These are phyloP conservation scores for Antrodiella citrinella DNA, from an alignment of 768 basidiomycete genomes.

Conservation along the genomic window DNA sequence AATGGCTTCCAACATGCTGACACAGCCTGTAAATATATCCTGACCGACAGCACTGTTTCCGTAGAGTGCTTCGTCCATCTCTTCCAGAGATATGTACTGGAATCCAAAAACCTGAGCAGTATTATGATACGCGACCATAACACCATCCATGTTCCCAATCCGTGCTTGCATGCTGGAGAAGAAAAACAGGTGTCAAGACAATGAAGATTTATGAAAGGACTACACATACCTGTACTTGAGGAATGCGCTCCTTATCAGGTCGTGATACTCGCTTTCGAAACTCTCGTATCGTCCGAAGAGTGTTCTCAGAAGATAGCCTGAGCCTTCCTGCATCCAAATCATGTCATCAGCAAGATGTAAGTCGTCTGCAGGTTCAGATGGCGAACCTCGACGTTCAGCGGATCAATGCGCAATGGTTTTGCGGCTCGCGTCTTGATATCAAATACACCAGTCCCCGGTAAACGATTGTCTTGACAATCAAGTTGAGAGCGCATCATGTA, in stretches of 20 bases:
- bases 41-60: slow-evolving; percentile 57
- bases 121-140: slow-evolving; percentile 84
- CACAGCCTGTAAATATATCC: slow-evolving; percentile 67
- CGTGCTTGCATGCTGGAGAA: slow-evolving; percentile 80
- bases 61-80: slow-evolving; percentile 82
- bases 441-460: slow-evolving; percentile 89
- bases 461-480: slow-evolving; percentile 70
- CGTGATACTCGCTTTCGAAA: slow-evolving; percentile 92
- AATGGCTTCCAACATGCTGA: slow-evolving; percentile 62
- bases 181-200: not conserved
- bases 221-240: slow-evolving; percentile 74
- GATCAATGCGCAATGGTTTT: slow-evolving; percentile 74
- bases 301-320: slow-evolving; percentile 65
- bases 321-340: slow-evolving; percentile 58
- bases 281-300: slow-evolving; percentile 61
- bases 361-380: not conserved
- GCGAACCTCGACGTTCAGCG: slow-evolving; percentile 69
- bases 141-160: slow-evolving; percentile 96
- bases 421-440: slow-evolving; percentile 95
- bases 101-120: slow-evolving; percentile 85
- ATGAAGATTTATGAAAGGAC: not conserved
- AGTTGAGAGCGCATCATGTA: slow-evolving; percentile 94
- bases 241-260: slow-evolving; percentile 89
- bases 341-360: not conserved
- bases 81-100: slow-evolving; percentile 80